These are phyloP conservation scores for Colletotrichum tanaceti DNA, from an alignment of 2,329 filamentous ascomycete genomes.

Conservation along the genomic window DNA sequence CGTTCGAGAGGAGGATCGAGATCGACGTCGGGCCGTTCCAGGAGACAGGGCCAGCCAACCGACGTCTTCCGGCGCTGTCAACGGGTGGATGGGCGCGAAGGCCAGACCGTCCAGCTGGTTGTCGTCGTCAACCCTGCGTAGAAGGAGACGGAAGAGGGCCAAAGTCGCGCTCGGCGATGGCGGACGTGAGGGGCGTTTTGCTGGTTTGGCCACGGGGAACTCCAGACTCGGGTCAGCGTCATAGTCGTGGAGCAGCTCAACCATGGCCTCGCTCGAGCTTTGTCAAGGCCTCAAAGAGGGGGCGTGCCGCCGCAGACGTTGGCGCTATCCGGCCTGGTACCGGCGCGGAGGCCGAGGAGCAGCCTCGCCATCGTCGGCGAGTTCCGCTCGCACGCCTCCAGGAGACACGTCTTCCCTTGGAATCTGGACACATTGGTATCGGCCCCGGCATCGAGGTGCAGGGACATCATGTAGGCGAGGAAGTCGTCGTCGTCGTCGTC, in stretches of 20 bases:
- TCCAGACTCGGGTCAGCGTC: conserved; percentile 20
- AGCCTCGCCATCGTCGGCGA: conserved; percentile 29
- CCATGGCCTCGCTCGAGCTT: not conserved
- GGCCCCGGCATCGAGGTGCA: conserved; percentile 40
- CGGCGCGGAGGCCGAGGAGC: conserved; percentile 38
- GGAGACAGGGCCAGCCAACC: conserved; percentile 34
- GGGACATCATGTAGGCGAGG: conserved; percentile 17
- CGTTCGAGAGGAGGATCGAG: conserved; percentile 27
- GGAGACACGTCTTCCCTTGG: conserved; percentile 35
- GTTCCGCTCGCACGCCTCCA: conserved; percentile 31
- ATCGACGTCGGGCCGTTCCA: conserved; percentile 23
- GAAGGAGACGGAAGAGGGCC: conserved; percentile 38
- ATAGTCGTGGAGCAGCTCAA: conserved; percentile 10
- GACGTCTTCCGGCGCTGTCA: conserved; percentile 38
- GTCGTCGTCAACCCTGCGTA: conserved; percentile 7
- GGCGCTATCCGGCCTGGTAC: conserved; percentile 38
- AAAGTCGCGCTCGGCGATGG: conserved; percentile 34
- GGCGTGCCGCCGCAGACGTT: conserved; percentile 27
- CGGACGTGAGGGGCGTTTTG: conserved; percentile 33
- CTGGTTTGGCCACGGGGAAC: conserved; percentile 1
- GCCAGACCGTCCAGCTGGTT: conserved; percentile 40
- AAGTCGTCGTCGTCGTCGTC: conserved; percentile 8
- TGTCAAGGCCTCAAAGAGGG: conserved; percentile 26
- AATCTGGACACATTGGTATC: conserved; percentile 32
- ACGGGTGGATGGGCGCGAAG: conserved; percentile 33